Evolutionary conservation across 2,329 filamentous ascomycete species (phyloP), one percentile per base, ranked within the genome.

Genomic region (Fusarium protoensiforme): DNA sequence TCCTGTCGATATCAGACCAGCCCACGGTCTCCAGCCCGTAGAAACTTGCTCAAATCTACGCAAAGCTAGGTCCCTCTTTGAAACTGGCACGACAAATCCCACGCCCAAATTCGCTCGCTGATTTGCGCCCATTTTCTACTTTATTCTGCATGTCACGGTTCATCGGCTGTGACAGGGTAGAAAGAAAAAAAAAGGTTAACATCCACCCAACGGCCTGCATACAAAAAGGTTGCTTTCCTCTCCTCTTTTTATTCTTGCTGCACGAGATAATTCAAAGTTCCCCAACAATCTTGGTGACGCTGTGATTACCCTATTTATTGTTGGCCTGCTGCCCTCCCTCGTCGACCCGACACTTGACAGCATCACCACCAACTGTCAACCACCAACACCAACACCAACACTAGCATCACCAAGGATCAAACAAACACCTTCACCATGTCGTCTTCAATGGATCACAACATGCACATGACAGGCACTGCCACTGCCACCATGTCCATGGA

Each of bases 11-110:
- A 61, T 48, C 31, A 72, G 35, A 61, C 61, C 70, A 72, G 61
- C 24, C 69, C 38, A 53, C 9, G 33, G 18, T 24, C 59, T 35
- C 58, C 69, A 72, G 46, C 69, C 61, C 69, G 65, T 58, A 27
- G 59, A 75, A 77, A 76, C 70, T 77, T 77, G 75, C 76, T 78
- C 72, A 77, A 79, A 77, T 41, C 59, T 68, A 60, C 73, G 70
- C 73, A 77, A 54, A 61, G 41, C 18, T 57, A 27, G 31, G 20
- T 46, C 36, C 61, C 18, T 43, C 46, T 46, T 53, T n/a, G 39
- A 62, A 60, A 20, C 65, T 72, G 61, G 18, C 53, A 64, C 69
- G 70, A 73, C 41, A 54, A 54, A 24, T 48, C 61, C 33, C 39
- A 57, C 20, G 11, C 51, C 22, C 62, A 24, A 58, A 62, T 41